Evolutionary conservation across 2,329 filamentous ascomycete species (phyloP).

Genomic region (Chrysosporium queenslandicum): DNA sequence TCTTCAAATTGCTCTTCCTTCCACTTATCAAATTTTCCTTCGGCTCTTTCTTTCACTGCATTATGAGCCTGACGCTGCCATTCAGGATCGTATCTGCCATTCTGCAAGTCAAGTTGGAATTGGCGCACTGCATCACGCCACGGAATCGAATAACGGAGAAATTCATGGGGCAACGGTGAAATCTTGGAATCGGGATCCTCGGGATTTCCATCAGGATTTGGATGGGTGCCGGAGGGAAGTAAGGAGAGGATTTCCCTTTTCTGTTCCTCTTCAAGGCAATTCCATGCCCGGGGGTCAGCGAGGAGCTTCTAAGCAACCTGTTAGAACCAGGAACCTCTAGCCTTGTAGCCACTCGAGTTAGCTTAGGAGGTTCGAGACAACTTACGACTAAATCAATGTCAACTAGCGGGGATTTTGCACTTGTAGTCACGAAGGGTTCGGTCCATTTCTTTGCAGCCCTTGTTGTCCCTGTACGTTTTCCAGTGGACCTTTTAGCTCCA

Average conservation of each 20-base stretch:
- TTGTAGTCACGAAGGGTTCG: conserved; percentile 33
- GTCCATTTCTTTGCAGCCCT: conserved; percentile 30
- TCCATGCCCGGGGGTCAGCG: conserved; percentile 33
- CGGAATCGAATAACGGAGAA: conserved; percentile 38
- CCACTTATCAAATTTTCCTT: conserved; percentile 49
- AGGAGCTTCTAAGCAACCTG: conserved; percentile 30
- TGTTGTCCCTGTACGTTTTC: conserved; percentile 26
- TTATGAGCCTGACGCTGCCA: conserved; percentile 48
- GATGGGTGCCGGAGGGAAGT: conserved; percentile 36
- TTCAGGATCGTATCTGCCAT: conserved; percentile 47
- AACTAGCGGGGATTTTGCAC: conserved; percentile 29
- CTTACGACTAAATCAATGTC: conserved; percentile 33
- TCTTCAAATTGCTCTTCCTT: conserved; percentile 46
- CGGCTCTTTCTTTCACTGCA: conserved; percentile 43
- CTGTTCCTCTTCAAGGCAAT: conserved; percentile 33
- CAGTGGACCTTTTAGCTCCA: conserved; percentile 19
- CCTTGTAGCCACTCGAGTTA: background rate
- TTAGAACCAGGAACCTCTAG: conserved; percentile 5
- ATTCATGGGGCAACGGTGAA: conserved; percentile 31
- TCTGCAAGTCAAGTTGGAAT: conserved; percentile 47
- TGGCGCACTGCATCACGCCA: conserved; percentile 46
- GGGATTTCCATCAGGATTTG: conserved; percentile 22
- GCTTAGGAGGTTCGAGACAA: background rate
- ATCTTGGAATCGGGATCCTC: conserved; percentile 28
- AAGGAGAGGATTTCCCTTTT: conserved; percentile 33